Percentiles rank a stretch among this genome's conserved stretches.
phyloP scores from a whole-genome alignment of 768 basidiomycete genomes.

The Rhizopogon salebrosus region DNA sequence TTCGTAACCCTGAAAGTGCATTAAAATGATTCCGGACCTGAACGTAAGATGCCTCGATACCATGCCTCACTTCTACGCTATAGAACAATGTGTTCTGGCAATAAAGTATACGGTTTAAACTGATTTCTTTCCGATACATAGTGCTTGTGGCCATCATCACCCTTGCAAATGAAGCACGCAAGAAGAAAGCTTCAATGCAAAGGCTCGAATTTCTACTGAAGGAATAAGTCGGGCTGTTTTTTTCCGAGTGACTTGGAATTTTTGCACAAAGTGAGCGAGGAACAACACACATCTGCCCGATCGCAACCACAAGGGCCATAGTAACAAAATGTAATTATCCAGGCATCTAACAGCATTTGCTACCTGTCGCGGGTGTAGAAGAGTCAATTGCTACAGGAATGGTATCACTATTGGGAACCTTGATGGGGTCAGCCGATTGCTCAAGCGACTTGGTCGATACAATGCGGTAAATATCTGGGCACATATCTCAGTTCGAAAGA shows the following conservation, averaged over 20 bases:
- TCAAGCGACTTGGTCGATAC: conserved; percentile 95
- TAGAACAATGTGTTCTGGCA: background rate
- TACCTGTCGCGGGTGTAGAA: conserved; percentile 43
- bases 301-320: conserved; percentile 7
- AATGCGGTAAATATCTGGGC: conserved; percentile 91
- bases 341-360: conserved; percentile 56
- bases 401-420: conserved; percentile 75
- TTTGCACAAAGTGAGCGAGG: no score
- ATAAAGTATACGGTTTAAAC: no score
- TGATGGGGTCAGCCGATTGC: conserved; percentile 69
- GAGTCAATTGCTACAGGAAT: conserved; percentile 76
- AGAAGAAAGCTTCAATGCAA: no score
- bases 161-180: no score
- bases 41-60: background rate
- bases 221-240: no score
- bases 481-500: background rate
- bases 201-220: no score
- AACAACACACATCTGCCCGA: conserved; percentile 8
- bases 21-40: background rate
- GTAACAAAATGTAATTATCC: conserved; percentile 4
- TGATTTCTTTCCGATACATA: no score
- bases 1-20: background rate
- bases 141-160: no score
- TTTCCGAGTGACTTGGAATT: no score
- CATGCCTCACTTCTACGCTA: no score